Conservation (phyloP, 257 asterid genomes). For the Nicotiana tomentosiformis region DNA sequence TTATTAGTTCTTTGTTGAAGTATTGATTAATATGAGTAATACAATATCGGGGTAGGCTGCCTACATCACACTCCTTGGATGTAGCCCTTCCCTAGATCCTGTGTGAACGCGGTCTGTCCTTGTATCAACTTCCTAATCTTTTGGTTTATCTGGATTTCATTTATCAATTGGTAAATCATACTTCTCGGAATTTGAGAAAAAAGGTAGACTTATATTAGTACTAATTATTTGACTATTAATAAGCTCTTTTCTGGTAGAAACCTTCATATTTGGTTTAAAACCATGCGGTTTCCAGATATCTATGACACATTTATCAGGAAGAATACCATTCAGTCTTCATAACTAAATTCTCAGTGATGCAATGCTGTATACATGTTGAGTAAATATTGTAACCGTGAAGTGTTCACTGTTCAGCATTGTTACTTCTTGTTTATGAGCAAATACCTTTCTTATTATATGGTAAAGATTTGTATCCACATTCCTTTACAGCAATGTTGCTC, state of each 20-base stretch:
- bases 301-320: not conserved
- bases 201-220: not conserved
- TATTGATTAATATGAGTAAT: too few species aligned
- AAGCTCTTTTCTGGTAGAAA: not conserved
- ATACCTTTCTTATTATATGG: not conserved
- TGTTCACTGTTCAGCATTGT: not conserved
- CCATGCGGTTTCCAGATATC: not conserved
- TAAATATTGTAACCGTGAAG: not conserved
- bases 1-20: too few species aligned
- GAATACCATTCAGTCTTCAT: not conserved
- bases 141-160: not conserved
- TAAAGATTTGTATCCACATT: not conserved
- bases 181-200: not conserved
- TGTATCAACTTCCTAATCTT: too few species aligned
- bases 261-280: not conserved
- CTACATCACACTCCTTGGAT: too few species aligned
- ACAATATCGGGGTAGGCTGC: too few species aligned
- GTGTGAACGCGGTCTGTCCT: too few species aligned
- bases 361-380: not conserved
- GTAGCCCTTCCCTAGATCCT: too few species aligned
- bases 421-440: not conserved
- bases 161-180: not conserved
- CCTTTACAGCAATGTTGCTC: not conserved
- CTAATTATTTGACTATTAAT: not conserved
- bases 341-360: not conserved